A percentile compares a stretch with the other conserved stretches of the same genome.
phyloP scores from a whole-genome alignment of 2,329 filamentous ascomycete species.

The Aspergillus niger region DNA sequence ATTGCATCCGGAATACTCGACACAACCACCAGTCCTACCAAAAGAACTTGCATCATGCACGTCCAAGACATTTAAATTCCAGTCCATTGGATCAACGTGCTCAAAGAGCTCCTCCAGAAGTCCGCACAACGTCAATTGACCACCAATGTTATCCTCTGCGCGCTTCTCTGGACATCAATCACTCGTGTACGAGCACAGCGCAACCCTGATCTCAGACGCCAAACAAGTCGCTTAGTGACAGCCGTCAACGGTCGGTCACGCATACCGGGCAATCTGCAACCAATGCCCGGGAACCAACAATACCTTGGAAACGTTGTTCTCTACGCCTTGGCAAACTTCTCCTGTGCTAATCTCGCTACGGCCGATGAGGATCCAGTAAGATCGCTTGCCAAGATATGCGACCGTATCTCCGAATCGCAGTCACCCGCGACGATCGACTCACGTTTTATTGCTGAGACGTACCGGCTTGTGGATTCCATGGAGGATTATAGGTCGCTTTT shows the following conservation, averaged over 20 bases:
- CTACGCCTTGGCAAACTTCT: neutral
- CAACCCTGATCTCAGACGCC: neutral
- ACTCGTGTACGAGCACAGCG: constrained; percentile 9
- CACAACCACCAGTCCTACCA: neutral
- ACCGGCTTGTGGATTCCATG: neutral
- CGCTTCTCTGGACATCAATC: constrained; percentile 18
- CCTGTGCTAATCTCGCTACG: neutral
- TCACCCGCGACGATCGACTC: neutral
- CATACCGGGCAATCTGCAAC: neutral
- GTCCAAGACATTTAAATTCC: constrained; percentile 9
- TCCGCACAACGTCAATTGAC: neutral
- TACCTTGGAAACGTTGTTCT: constrained; percentile 9
- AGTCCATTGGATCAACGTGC: neutral
- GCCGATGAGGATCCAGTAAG: neutral
- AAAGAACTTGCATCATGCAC: neutral
- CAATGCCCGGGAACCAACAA: neutral
- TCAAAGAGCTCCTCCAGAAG: neutral
- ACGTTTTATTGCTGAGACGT: constrained; percentile 11
- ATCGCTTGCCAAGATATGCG: constrained; percentile 1
- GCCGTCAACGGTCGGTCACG: constrained; percentile 11
- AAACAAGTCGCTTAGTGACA: constrained; percentile 2
- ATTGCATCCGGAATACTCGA: constrained; percentile 13
- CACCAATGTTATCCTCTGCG: constrained; percentile 13
- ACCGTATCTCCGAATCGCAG: neutral
- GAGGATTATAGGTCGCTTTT: constrained; percentile 6